phyloP scores from a whole-genome alignment of 2,329 filamentous ascomycete genomes.

The Periconia digitata region DNA sequence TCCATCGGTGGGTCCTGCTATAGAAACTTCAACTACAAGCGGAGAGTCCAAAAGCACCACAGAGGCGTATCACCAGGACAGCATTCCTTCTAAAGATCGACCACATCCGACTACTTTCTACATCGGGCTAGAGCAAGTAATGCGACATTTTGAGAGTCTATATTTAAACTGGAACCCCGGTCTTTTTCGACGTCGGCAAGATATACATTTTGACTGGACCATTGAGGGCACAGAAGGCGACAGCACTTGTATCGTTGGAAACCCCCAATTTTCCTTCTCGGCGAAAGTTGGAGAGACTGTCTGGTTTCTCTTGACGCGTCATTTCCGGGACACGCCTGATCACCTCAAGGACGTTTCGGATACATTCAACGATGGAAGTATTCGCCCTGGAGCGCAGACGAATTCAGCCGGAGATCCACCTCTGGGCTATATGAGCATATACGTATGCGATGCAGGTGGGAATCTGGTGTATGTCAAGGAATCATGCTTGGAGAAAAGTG shows the following conservation, averaged over 20 bases:
- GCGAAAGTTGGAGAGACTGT: constrained; percentile 61
- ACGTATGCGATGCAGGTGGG: constrained; percentile 73
- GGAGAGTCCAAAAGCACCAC: constrained; percentile 16
- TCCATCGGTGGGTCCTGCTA: constrained; percentile 19
- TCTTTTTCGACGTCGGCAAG: constrained; percentile 78
- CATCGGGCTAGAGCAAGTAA: constrained; percentile 85
- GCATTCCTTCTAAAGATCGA: constrained; percentile 33
- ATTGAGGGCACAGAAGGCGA: constrained; percentile 56
- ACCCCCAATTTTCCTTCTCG: constrained; percentile 62
- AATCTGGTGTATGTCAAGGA: constrained; percentile 74
- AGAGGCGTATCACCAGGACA: constrained; percentile 26
- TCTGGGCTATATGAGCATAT: constrained; percentile 81
- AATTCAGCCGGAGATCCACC: constrained; percentile 40
- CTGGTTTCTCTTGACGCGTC: constrained; percentile 84
- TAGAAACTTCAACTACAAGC: constrained; percentile 21
- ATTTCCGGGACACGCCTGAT: constrained; percentile 66
- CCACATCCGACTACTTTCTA: constrained; percentile 78
- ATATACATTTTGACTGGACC: constrained; percentile 88
- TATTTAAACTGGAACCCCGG: constrained; percentile 97
- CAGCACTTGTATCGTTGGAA: constrained; percentile 71
- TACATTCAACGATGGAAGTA: constrained; percentile 33
- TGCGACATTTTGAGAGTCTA: constrained; percentile 91
- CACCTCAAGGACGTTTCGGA: constrained; percentile 41
- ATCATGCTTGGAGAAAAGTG: constrained; percentile 69
- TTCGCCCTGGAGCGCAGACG: constrained; percentile 22